Base-by-base conservation (phyloP, 352 stramenopile species). In the Phytophthora sp. region DNA sequence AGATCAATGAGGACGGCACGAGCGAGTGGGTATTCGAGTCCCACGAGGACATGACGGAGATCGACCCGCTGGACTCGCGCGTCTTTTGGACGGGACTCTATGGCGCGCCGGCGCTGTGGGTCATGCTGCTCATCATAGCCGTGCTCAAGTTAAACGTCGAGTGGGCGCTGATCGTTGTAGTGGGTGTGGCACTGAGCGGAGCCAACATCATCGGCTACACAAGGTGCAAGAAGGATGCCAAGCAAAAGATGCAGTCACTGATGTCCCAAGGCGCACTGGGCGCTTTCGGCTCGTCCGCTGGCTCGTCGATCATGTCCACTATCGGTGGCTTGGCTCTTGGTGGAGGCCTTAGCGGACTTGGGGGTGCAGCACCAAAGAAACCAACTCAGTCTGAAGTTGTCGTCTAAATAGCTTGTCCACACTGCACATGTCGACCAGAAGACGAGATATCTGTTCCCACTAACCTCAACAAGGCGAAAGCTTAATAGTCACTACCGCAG, bases 171-270 rank as follows among this genome's bases (percentile, higher is more conserved):
- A 94, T 98, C 46, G 80, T 97, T 3, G 54, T 94, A n/a, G 92
- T 98, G 49, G 97, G 93, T 31, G 74, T 99, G 20, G 81, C 91
- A 15, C 82, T 99, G 27, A 97, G 79, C 51, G 76, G 63, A 24
- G 95, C 96, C 45, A 99, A 99, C 78, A 98, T 99, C 45, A 97
- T 99, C 69, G 97, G 97, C 26, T 99, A 99, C 84, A 98, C 96
- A 57, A 98, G 98, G 67, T 99, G 96, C 78, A 98, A 94, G 80
- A 95, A 97, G 50, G 87, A 95, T 64, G 87, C 87, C 51, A 90
- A 88, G 53, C 70, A 90, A 36, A 94, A 93, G 64, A 93, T 95
- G 84, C 79, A 91, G 59, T 83, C 77, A 29, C 63, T 95, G 41
- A 91, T 95, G 80, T 90, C 87, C 15, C 69, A 88, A 31, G 84